phyloP scores from a whole-genome alignment of 257 asterid genomes.

The Solanum bulbocastanum region DNA sequence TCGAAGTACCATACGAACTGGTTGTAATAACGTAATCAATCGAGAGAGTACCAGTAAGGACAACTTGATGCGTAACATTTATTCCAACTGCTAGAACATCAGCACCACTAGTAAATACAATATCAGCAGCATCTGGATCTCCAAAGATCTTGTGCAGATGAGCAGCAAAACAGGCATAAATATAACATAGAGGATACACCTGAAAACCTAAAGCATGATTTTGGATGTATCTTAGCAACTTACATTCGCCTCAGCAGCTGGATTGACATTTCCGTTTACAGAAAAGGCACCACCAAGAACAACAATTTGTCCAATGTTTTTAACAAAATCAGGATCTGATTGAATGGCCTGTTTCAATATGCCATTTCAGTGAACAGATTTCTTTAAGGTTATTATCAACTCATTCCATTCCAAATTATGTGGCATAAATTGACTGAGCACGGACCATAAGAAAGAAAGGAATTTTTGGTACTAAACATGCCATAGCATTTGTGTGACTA shows the following conservation, averaged over 20 bases:
- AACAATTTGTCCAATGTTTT: slow-evolving; percentile 75
- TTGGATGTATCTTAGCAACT: slow-evolving; percentile 14
- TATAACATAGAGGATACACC: background rate
- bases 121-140: slow-evolving; percentile 98
- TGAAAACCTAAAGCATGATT: background rate
- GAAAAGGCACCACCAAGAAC: slow-evolving; percentile 98
- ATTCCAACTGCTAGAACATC: slow-evolving; percentile 88
- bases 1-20: background rate
- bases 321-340: slow-evolving; percentile 65
- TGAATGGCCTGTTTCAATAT: slow-evolving; percentile 66
- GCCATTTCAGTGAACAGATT: background rate
- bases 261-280: slow-evolving; percentile 93
- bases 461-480: background rate
- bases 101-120: slow-evolving; percentile 96
- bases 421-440: background rate
- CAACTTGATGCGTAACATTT: slow-evolving; percentile 92
- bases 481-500: background rate
- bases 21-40: background rate
- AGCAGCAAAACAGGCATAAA: background rate
- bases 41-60: slow-evolving; percentile 55
- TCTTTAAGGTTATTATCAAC: background rate
- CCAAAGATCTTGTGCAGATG: slow-evolving; percentile 64
- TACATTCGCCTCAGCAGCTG: slow-evolving; percentile 98
- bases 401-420: background rate
- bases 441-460: background rate